Conservation (phyloP, 352 stramenopile genomes). For the Plasmopara viticola region DNA sequence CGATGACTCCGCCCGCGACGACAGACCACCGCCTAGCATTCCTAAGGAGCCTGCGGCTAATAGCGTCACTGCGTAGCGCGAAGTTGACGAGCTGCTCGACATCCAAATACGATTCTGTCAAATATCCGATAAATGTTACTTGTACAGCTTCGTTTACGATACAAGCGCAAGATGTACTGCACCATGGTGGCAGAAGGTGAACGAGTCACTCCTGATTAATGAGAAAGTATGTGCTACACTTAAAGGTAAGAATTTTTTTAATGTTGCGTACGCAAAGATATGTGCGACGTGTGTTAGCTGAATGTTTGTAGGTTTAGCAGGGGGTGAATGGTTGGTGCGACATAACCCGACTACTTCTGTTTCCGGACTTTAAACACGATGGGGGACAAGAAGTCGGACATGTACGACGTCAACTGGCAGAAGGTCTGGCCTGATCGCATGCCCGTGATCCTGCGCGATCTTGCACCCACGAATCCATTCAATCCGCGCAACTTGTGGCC, state of each 20-base stretch:
- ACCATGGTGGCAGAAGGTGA: slow-evolving; percentile 6
- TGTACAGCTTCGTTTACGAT: too few species aligned
- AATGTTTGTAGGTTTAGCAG: slow-evolving; percentile 9
- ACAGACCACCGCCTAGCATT: slow-evolving; percentile 24
- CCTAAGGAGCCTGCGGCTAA: slow-evolving; percentile 32
- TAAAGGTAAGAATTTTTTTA: neutral
- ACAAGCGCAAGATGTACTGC: neutral
- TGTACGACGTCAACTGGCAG: slow-evolving; percentile 86
- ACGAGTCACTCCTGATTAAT: neutral
- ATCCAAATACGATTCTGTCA: slow-evolving; percentile 32
- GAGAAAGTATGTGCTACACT: neutral
- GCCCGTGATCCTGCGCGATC: slow-evolving; percentile 79
- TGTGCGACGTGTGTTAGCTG: slow-evolving; percentile 16
- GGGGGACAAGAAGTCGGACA: slow-evolving; percentile 65
- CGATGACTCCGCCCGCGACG: slow-evolving; percentile 10
- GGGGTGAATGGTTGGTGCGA: slow-evolving; percentile 18
- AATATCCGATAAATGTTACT: too few species aligned
- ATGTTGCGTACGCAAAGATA: slow-evolving; percentile 18
- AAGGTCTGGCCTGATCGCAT: slow-evolving; percentile 86
- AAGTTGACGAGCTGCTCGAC: slow-evolving; percentile 9
- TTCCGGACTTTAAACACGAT: slow-evolving; percentile 13
- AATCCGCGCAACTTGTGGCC: slow-evolving; percentile 84
- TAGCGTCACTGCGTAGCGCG: slow-evolving; percentile 23
- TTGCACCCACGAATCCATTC: slow-evolving; percentile 81
- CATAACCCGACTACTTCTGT: slow-evolving; percentile 7